phyloP scores from a whole-genome alignment of 805 yeast genomes.

The Lachancea nothofagi region DNA sequence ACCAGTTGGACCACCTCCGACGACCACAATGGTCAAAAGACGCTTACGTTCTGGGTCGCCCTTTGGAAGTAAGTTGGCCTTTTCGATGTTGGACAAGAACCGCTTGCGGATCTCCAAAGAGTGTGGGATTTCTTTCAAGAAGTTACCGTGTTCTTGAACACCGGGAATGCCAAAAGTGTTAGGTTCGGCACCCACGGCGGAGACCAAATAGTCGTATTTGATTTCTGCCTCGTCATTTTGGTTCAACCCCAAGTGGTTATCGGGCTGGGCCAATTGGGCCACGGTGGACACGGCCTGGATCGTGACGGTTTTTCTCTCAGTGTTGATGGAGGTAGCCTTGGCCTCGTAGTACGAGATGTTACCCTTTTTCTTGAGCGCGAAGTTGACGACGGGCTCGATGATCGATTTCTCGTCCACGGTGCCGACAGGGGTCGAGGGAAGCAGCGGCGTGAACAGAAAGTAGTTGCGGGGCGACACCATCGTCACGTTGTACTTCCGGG shows the following conservation, averaged over 20 bases:
- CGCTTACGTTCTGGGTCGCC: constrained; percentile 78
- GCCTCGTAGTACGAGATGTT: constrained; percentile 85
- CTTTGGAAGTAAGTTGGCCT: constrained; percentile 77
- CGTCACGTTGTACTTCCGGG: constrained; percentile 81
- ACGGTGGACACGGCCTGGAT: constrained; percentile 42
- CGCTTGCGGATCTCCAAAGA: constrained; percentile 74
- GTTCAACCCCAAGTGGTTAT: constrained; percentile 35
- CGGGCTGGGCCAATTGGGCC: constrained; percentile 26
- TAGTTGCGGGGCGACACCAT: constrained; percentile 90
- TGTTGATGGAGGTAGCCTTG: constrained; percentile 80
- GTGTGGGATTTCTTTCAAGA: constrained; percentile 85
- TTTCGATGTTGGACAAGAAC: constrained; percentile 83
- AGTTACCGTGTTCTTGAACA: constrained; percentile 75
- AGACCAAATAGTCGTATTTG: constrained; percentile 76
- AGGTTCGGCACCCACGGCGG: constrained; percentile 92
- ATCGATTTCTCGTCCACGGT: constrained; percentile 86
- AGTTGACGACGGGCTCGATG: constrained; percentile 87
- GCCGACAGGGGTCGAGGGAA: constrained; percentile 93
- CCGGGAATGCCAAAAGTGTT: constrained; percentile 94
- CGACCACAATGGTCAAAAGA: constrained; percentile 79
- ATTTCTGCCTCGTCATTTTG: constrained; percentile 40
- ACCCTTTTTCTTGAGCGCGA: constrained; percentile 73
- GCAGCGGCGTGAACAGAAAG: constrained; percentile 86
- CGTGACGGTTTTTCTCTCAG: constrained; percentile 60
- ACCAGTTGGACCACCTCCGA: constrained; percentile 98